Evolutionary conservation across 2,329 filamentous ascomycete genomes (phyloP).

Genomic region (Lachnellula arida): DNA sequence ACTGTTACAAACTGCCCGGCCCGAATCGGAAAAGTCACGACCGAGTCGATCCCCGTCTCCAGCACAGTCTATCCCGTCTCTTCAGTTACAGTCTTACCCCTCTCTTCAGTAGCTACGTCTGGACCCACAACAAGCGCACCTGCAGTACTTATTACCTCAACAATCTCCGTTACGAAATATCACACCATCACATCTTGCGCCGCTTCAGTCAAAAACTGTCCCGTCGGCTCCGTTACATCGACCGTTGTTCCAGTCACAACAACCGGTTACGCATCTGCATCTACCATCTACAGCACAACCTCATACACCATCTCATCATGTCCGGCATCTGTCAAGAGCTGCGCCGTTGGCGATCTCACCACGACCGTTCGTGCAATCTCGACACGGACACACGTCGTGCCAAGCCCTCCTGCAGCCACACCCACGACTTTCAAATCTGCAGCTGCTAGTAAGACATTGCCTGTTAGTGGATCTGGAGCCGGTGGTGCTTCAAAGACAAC

Average conservation of each 20-base stretch:
- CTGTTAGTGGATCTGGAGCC: not conserved
- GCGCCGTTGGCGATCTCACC: slow-evolving; percentile 17
- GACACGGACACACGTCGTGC: not conserved
- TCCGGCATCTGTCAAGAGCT: slow-evolving; percentile 21
- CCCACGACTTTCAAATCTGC: not conserved
- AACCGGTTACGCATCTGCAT: slow-evolving; percentile 26
- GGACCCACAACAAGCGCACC: slow-evolving; percentile 19
- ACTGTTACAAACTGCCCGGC: slow-evolving; percentile 11
- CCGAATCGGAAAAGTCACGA: slow-evolving; percentile 25
- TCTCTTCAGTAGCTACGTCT: not conserved
- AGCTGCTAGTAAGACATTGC: not conserved
- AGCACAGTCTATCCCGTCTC: slow-evolving; percentile 35
- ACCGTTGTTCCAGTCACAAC: slow-evolving; percentile 5
- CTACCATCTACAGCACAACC: slow-evolving; percentile 46
- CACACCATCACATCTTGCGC: slow-evolving; percentile 27
- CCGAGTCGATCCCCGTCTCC: slow-evolving; percentile 33
- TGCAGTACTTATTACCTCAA: slow-evolving; percentile 31
- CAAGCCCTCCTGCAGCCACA: not conserved
- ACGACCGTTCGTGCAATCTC: not conserved
- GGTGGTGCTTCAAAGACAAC: slow-evolving; percentile 7
- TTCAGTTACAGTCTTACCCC: not conserved
- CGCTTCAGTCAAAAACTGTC: slow-evolving; percentile 24
- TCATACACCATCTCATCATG: slow-evolving; percentile 28
- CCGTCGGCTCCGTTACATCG: slow-evolving; percentile 9
- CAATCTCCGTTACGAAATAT: slow-evolving; percentile 45